Evolutionary conservation across 177 flowering plant genomes (phyloP), one percentile per base, ranked within the genome.

Genomic region (Telopea speciosissima): DNA sequence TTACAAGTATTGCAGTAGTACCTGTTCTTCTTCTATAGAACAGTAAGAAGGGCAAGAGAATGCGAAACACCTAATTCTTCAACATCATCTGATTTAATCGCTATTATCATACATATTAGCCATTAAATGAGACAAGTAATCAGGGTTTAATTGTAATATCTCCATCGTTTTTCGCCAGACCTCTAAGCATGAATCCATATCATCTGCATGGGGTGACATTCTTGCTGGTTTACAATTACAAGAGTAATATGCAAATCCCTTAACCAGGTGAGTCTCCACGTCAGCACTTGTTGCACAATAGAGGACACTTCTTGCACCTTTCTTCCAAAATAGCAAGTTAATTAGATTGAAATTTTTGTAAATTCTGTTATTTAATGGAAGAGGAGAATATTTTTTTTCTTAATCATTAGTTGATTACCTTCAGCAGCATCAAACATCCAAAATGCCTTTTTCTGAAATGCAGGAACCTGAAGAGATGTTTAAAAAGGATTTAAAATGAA

Each of bases 221-320:
- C 59, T 70, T 24, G 67, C 76, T n/a, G 74, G 79, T 64, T 79
- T 76, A 66, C 81, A 79, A 0, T 58, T 65, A 68, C 72, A 67
- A 0, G 81, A 67, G 61, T 76, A 79, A 67, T 79, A 79, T 0
- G 74, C 77, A 4, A 76, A 79, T 33, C 81, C 81, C 52, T 68
- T 73, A 2, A 24, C 65, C 63, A 79, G 71, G 60, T 70, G 70
- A 14, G 24, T 45, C 1, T n/a, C 24, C 24, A 73, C 69, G 21
- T 64, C 66, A 3, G 28, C 66, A 14, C 62, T 70, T 40, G 79
- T 64, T 1, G 72, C 81, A 19, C 81, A 75, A 40, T 67, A 79
- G 33, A 76, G 64, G 11, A 70, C 77, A 64, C 79, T 76, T 54
- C 81, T 73, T 2, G 79, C 79, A 44, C 79, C 79, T 79, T 62